Evolutionary conservation across 2,329 filamentous ascomycete genomes (phyloP).

Genomic region (Cladosporium sp.): DNA sequence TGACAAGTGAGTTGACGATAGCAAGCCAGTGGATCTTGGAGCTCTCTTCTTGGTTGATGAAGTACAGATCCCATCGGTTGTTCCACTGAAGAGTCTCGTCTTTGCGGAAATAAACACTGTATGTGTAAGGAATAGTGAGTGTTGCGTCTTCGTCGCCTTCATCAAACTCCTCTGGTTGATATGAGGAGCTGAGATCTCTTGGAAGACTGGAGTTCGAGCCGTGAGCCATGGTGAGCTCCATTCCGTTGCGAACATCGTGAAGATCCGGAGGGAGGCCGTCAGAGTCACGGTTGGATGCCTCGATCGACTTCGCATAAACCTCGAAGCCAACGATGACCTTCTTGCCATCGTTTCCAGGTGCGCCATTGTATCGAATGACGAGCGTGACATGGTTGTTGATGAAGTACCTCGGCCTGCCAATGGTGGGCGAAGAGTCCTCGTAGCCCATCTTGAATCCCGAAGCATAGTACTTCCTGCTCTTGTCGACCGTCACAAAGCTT

Average conservation of each 20-base stretch:
- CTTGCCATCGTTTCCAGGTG: slow-evolving; percentile 68
- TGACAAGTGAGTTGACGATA: slow-evolving; percentile 82
- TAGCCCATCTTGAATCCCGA: slow-evolving; percentile 87
- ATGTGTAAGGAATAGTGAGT: slow-evolving; percentile 77
- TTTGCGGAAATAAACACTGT: slow-evolving; percentile 87
- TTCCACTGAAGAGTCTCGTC: slow-evolving; percentile 78
- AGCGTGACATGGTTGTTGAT: slow-evolving; percentile 89
- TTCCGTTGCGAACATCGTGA: slow-evolving; percentile 60
- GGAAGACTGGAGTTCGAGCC: slow-evolving; percentile 55
- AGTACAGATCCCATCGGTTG: slow-evolving; percentile 85
- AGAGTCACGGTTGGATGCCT: slow-evolving; percentile 59
- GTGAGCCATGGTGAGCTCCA: slow-evolving; percentile 68
- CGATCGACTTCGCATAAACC: slow-evolving; percentile 83
- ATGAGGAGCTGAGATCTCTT: slow-evolving; percentile 59
- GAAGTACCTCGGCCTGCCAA: slow-evolving; percentile 65
- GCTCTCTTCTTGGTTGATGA: slow-evolving; percentile 82
- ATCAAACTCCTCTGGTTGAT: slow-evolving; percentile 54
- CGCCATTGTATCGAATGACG: slow-evolving; percentile 74
- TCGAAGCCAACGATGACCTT: slow-evolving; percentile 88
- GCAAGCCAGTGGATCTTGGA: slow-evolving; percentile 84
- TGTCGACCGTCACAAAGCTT: slow-evolving; percentile 83
- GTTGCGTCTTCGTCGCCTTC: slow-evolving; percentile 65
- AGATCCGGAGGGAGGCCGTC: slow-evolving; percentile 69
- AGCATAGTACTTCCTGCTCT: slow-evolving; percentile 82
- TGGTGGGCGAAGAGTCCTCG: slow-evolving; percentile 62